Evolutionary conservation across 257 asterid species (phyloP).

Genomic region (Catharanthus roseus): DNA sequence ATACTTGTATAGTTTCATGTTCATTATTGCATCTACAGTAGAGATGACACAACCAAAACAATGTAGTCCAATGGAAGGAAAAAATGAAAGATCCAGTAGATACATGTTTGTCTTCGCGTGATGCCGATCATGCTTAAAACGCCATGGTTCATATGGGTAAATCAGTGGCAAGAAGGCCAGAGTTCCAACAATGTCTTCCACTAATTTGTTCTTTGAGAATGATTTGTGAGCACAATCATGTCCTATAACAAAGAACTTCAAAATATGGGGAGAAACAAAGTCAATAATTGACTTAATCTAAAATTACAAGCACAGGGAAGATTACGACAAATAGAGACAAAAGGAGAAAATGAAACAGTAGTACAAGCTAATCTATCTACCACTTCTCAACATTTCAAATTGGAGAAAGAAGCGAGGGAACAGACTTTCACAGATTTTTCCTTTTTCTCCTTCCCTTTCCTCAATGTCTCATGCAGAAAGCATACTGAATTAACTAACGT

Average conservation of each 20-base stretch:
- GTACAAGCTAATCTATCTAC: background rate
- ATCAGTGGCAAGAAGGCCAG: conserved; percentile 87
- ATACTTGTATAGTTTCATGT: background rate
- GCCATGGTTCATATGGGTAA: conserved; percentile 98
- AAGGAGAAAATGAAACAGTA: background rate
- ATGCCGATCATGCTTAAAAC: conserved; percentile 92
- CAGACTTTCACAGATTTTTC: background rate
- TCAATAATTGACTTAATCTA: conserved; percentile 12
- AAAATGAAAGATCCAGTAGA: conserved; percentile 30
- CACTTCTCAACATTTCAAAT: background rate
- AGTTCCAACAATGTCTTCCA: conserved; percentile 94
- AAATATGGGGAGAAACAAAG: conserved; percentile 20
- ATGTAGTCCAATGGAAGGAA: background rate
- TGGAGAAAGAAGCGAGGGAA: background rate
- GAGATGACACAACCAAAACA: background rate
- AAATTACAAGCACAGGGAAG: conserved; percentile 7
- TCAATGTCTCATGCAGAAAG: conserved; percentile 4
- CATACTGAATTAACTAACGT: background rate
- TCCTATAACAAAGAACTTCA: conserved; percentile 94
- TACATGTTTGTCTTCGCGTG: conserved; percentile 97
- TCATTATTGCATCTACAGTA: background rate
- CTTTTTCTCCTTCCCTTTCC: background rate
- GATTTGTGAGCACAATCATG: conserved; percentile 99
- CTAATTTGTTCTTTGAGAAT: conserved; percentile 82
- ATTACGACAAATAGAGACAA: background rate